Evolutionary conservation across 345 rosid species (phyloP).

Genomic region (Gynandropsis gynandra): DNA sequence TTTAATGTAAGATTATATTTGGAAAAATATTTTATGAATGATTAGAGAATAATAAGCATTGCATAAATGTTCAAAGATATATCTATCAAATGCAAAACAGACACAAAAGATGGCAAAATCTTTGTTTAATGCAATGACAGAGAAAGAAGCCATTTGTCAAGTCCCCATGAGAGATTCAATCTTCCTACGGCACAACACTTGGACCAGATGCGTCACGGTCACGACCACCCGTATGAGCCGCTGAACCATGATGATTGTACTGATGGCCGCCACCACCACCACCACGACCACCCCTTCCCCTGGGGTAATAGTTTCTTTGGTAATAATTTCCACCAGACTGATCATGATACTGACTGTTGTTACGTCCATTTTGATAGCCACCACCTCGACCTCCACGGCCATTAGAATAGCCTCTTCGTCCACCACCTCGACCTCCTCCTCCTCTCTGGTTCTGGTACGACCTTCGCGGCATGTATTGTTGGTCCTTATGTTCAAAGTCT

Average conservation of each 20-base stretch:
- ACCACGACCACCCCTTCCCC: slow-evolving; percentile 54
- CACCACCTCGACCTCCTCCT: slow-evolving; percentile 52
- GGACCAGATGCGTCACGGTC: no score
- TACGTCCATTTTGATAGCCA: slow-evolving; percentile 67
- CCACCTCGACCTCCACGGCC: slow-evolving; percentile 75
- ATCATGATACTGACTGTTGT: slow-evolving; percentile 40
- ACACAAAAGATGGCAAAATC: no score
- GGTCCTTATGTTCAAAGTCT: slow-evolving; percentile 33
- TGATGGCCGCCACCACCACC: slow-evolving; percentile 44
- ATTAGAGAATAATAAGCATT: no score
- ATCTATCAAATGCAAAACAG: no score
- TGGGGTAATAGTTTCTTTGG: slow-evolving; percentile 56
- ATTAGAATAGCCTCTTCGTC: slow-evolving; percentile 57
- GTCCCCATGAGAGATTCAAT: neutral
- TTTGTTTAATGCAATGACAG: no score
- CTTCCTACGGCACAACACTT: no score
- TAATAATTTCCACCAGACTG: slow-evolving; percentile 52
- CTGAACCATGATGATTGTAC: slow-evolving; percentile 20
- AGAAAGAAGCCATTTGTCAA: no score
- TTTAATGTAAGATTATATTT: no score
- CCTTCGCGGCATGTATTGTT: slow-evolving; percentile 51
- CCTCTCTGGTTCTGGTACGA: slow-evolving; percentile 59
- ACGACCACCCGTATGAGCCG: no score
- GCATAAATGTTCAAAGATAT: no score
- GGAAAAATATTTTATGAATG: no score